phyloP scores from a whole-genome alignment of 1,284 basidiomycete species.

The Cryptococcus sp. region DNA sequence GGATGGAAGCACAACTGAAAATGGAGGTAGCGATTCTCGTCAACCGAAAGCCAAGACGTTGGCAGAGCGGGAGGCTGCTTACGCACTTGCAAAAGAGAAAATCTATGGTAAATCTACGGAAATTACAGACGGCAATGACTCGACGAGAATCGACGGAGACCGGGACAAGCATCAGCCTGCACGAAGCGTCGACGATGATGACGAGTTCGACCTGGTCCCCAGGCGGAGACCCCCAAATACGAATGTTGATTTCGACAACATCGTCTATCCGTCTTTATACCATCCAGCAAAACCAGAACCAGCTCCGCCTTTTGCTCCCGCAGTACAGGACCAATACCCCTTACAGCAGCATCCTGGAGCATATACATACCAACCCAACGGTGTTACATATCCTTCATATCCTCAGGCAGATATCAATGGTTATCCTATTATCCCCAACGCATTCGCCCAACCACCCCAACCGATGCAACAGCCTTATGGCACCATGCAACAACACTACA shows the following conservation, averaged over 20 bases:
- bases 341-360: background rate
- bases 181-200: conserved; percentile 21
- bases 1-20: conserved; percentile 14
- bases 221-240: conserved; percentile 21
- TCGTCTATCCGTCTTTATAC: conserved; percentile 42
- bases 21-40: conserved; percentile 15
- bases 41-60: conserved; percentile 35
- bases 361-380: conserved; percentile 12
- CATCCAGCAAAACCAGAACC: conserved; percentile 22
- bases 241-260: conserved; percentile 23
- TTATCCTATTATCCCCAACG: conserved; percentile 8
- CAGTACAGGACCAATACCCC: conserved; percentile 4
- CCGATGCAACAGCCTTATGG: conserved; percentile 12
- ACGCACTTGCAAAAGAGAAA: conserved; percentile 40
- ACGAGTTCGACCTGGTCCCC: conserved; percentile 44
- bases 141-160: background rate
- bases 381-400: conserved; percentile 11
- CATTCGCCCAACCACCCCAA: background rate
- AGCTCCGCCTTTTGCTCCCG: background rate
- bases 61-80: conserved; percentile 45
- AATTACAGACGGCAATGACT: background rate
- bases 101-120: conserved; percentile 34
- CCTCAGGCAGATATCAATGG: conserved; percentile 14
- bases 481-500: conserved; percentile 6
- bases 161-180: background rate